A percentile compares a stretch with the other conserved stretches of the same genome.
Evolutionary conservation across 306 rosid species (phyloP).

Genomic region (Lathyrus oleraceus): DNA sequence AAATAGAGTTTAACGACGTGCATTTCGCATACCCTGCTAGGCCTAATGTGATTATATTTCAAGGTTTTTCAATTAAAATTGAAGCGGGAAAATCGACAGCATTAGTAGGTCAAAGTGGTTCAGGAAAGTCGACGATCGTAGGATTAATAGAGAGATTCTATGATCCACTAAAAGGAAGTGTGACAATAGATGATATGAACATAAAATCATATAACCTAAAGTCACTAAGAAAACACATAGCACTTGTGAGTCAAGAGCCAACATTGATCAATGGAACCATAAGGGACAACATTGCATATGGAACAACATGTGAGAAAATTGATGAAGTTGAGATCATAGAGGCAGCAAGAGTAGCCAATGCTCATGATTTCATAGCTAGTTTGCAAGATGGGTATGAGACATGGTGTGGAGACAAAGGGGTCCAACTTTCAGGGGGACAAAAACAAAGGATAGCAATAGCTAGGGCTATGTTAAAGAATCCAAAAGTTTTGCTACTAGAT

Average conservation of each 20-base stretch:
- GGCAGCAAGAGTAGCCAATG: conserved; percentile 55
- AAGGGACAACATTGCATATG: conserved; percentile 55
- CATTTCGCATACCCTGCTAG: too few relatives aligned
- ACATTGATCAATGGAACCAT: conserved; percentile 52
- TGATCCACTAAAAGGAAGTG: conserved; percentile 46
- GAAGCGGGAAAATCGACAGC: too few relatives aligned
- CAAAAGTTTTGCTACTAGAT: conserved; percentile 47
- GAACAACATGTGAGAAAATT: conserved; percentile 9
- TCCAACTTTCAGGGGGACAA: conserved; percentile 61
- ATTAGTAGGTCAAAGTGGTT: conserved; percentile 65
- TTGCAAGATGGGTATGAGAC: conserved; percentile 53
- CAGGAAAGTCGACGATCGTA: conserved; percentile 52
- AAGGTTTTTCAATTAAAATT: too few relatives aligned
- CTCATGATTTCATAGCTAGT: conserved; percentile 48
- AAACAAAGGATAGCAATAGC: conserved; percentile 67
- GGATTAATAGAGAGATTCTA: conserved; percentile 58
- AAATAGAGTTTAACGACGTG: too few relatives aligned
- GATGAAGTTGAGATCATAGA: conserved; percentile 48
- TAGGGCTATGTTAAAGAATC: conserved; percentile 52
- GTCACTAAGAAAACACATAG: conserved; percentile 49
- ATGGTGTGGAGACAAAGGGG: conserved; percentile 48
- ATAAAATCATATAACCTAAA: conserved; percentile 44
- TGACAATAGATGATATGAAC: conserved; percentile 42
- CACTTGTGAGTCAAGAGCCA: conserved; percentile 70
- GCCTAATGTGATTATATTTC: too few relatives aligned